Conservation (phyloP, 352 stramenopile genomes). For the Globisporangium uncinulatum region DNA sequence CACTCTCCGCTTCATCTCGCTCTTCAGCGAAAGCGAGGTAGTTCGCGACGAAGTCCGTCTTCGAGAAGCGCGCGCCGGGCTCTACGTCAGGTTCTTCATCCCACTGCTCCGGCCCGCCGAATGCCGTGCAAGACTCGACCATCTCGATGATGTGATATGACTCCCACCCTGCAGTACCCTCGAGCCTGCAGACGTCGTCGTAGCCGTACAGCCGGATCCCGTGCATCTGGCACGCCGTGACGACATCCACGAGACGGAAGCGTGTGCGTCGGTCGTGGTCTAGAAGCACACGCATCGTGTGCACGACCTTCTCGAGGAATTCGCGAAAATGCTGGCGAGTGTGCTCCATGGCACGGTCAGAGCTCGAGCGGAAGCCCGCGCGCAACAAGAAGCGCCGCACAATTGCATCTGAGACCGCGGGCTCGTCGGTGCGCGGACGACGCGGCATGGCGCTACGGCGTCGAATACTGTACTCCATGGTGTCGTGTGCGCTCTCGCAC, state of each 20-base stretch:
- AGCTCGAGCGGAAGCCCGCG: constrained; percentile 56
- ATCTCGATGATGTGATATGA: constrained; percentile 68
- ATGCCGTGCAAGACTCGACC: constrained; percentile 34
- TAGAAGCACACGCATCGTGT: constrained; percentile 43
- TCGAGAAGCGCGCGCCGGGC: constrained; percentile 35
- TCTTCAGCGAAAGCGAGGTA: constrained; percentile 33
- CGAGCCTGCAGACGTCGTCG: constrained; percentile 64
- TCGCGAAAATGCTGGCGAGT: constrained; percentile 41
- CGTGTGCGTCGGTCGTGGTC: constrained; percentile 32
- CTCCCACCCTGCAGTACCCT: constrained; percentile 14
- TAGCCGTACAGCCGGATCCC: constrained; percentile 77
- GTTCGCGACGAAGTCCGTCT: constrained; percentile 63
- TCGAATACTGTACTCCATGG: constrained; percentile 42
- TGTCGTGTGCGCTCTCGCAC: not conserved
- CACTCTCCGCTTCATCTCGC: constrained; percentile 41
- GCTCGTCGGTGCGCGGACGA: not conserved
- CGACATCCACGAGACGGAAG: constrained; percentile 59
- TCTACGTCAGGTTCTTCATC: constrained; percentile 54
- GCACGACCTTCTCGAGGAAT: constrained; percentile 53
- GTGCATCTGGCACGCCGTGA: constrained; percentile 53
- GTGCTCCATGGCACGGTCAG: constrained; percentile 22
- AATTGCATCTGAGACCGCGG: constrained; percentile 29
- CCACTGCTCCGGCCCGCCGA: constrained; percentile 15
- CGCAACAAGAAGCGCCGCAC: constrained; percentile 69
- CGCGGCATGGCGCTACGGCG: constrained; percentile 23